Conservation (phyloP, 2,329 filamentous ascomycete species). For the Cercospora sp. region DNA sequence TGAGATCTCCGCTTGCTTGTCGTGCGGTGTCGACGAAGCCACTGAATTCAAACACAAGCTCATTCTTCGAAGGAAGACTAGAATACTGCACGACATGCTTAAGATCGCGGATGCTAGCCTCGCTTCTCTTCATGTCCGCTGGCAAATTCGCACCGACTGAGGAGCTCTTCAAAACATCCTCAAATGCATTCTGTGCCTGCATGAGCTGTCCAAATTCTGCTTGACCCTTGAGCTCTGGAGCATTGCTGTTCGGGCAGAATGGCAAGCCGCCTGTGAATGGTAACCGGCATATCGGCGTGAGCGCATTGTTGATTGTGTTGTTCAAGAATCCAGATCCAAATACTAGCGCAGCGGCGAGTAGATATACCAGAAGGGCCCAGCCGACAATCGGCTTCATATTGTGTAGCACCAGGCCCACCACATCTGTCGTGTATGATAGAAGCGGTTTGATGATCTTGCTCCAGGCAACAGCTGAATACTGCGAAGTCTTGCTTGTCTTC, state of each 20-base stretch:
- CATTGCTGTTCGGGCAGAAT: constrained; percentile 53
- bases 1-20: constrained; percentile 64
- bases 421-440: constrained; percentile 54
- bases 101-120: constrained; percentile 72
- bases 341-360: constrained; percentile 60
- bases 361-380: constrained; percentile 60
- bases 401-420: constrained; percentile 60
- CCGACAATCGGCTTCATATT: constrained; percentile 66
- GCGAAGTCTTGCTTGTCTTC: neutral
- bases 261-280: constrained; percentile 65
- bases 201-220: constrained; percentile 75
- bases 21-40: constrained; percentile 71
- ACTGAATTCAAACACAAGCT: constrained; percentile 73
- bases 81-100: constrained; percentile 71
- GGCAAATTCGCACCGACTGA: constrained; percentile 67
- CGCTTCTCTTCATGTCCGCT: constrained; percentile 75
- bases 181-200: constrained; percentile 71
- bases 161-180: constrained; percentile 69
- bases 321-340: constrained; percentile 64
- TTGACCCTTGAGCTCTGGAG: constrained; percentile 33
- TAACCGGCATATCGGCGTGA: constrained; percentile 69
- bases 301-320: constrained; percentile 58
- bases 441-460: constrained; percentile 39
- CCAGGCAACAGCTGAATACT: constrained; percentile 33
- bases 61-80: constrained; percentile 64